Base-by-base conservation (phyloP, 1,139 yeast species). In the Arxiozyma bovina region DNA sequence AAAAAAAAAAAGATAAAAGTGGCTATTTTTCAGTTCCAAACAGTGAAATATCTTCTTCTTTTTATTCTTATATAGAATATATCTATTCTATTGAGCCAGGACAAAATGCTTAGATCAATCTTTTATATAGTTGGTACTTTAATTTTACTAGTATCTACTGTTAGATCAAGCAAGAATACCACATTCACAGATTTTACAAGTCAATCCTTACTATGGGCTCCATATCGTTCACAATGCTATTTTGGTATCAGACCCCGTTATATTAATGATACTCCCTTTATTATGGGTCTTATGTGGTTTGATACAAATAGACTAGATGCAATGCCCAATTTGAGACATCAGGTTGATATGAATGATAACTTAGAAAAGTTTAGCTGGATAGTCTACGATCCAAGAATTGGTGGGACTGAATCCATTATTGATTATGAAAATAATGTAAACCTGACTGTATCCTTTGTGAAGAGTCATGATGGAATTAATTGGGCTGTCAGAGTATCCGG, bases 251-350 rank as follows among this genome's bases (percentile, higher is more conserved):
- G 93, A 51, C 96, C 99, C 2, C 74, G 91, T 50, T 67, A 83
- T 50, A 86, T 96, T n/a, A 75, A 83, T 48, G 60, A 62, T 9
- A 61, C 67, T 17, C 86, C 96, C 1, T 74, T 93, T 51, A 68
- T 87, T 57, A 76, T 90, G 12, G 99, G 99, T 0, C 71, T 91
- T 40, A 82, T 93, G 83, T 93, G 99, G 99, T 88, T 83, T 72
- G 83, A 84, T 62, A 77, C 81, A 8, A 85, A 87, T 58, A 73
- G 75, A 44, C 77, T 78, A 58, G 69, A 73, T n/a, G 85, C 86
- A 1, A 65, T 87, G n/a, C 73, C 62, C 7, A 74, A 75, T 25
- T 68, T 86, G n/a, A 81, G 96, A 61, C 97, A 93, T 69, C 77
- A 80, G 55, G 89, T 91, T 63, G 93, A 87, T 58, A 91, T 85